These are phyloP conservation scores for Lonicera japonica DNA, from an alignment of 129 eudicot genomes.

Conservation along the genomic window DNA sequence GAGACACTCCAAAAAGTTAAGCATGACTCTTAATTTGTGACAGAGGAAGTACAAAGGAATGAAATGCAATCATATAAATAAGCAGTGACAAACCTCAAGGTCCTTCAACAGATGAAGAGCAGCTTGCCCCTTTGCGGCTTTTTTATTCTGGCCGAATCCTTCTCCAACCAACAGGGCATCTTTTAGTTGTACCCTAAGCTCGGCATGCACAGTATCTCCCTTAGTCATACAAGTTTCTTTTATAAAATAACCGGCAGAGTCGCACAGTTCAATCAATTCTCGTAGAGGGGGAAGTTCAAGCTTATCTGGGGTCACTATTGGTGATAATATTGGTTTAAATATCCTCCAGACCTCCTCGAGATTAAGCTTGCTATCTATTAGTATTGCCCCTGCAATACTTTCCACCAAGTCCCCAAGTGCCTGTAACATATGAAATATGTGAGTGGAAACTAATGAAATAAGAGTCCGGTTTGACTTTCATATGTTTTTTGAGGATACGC, in stretches of 20 bases:
- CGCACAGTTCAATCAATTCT: slow-evolving; percentile 71
- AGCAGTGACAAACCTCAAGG: slow-evolving; percentile 51
- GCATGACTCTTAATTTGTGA: no score
- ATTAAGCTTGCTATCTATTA: slow-evolving; percentile 66
- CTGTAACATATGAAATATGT: slow-evolving; percentile 21
- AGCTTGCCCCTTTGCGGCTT: slow-evolving; percentile 82
- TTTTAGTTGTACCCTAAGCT: slow-evolving; percentile 64
- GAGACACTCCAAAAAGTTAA: no score
- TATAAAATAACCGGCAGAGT: slow-evolving; percentile 71
- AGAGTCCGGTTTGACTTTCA: no score
- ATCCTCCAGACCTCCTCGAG: slow-evolving; percentile 81
- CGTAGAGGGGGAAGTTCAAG: slow-evolving; percentile 87
- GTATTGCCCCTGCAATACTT: slow-evolving; percentile 83
- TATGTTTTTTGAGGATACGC: no score
- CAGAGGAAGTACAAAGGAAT: no score
- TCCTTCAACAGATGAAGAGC: slow-evolving; percentile 58
- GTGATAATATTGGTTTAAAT: slow-evolving; percentile 65
- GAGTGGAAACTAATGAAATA: neutral
- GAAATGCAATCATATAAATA: neutral
- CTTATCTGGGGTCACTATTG: slow-evolving; percentile 88
- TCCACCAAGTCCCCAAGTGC: slow-evolving; percentile 92
- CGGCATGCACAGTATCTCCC: slow-evolving; percentile 40
- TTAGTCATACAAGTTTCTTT: slow-evolving; percentile 38
- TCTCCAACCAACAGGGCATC: slow-evolving; percentile 46
- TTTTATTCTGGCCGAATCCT: slow-evolving; percentile 49